Percentiles rank a stretch among this genome's conserved stretches.
Evolutionary conservation across 768 basidiomycete species (phyloP).

Genomic region (Lentinula boryana): DNA sequence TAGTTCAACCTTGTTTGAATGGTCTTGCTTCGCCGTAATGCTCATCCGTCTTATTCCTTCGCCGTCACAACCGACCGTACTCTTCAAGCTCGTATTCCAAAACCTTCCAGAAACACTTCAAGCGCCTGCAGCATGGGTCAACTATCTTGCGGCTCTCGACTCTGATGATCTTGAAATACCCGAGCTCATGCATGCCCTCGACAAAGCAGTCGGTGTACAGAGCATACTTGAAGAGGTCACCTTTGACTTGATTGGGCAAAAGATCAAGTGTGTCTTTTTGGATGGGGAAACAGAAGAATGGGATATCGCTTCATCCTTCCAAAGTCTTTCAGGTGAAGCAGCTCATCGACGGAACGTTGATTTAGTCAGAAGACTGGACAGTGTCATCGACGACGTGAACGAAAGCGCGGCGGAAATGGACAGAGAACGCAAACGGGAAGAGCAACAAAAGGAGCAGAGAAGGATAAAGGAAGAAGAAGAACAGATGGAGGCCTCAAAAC

Average conservation of each 20-base stretch:
- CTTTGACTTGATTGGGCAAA: slow-evolving; percentile 47
- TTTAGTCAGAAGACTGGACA: slow-evolving; percentile 39
- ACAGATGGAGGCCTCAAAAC: slow-evolving; percentile 23
- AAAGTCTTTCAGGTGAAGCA: neutral
- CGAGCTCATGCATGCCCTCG: slow-evolving; percentile 47
- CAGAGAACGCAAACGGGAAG: slow-evolving; percentile 21
- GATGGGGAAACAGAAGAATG: slow-evolving; percentile 50
- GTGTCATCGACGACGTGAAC: slow-evolving; percentile 48
- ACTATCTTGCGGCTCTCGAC: slow-evolving; percentile 45
- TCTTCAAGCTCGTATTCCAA: slow-evolving; percentile 53
- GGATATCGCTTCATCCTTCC: slow-evolving; percentile 23
- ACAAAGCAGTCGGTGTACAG: slow-evolving; percentile 52
- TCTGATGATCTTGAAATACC: slow-evolving; percentile 50
- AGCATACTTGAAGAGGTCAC: slow-evolving; percentile 52
- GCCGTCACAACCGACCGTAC: slow-evolving; percentile 44
- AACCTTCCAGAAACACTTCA: slow-evolving; percentile 34
- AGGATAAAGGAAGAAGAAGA: slow-evolving; percentile 17
- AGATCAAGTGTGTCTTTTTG: slow-evolving; percentile 48
- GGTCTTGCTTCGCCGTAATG: slow-evolving; percentile 29
- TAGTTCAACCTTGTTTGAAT: neutral
- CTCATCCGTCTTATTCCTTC: slow-evolving; percentile 47
- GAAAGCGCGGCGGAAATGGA: slow-evolving; percentile 39
- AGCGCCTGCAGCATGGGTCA: slow-evolving; percentile 47
- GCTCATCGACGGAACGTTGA: neutral
- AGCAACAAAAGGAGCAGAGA: slow-evolving; percentile 5